Evolutionary conservation across 148 eudicot genomes (phyloP).

Genomic region (Fallopia convolvulus): DNA sequence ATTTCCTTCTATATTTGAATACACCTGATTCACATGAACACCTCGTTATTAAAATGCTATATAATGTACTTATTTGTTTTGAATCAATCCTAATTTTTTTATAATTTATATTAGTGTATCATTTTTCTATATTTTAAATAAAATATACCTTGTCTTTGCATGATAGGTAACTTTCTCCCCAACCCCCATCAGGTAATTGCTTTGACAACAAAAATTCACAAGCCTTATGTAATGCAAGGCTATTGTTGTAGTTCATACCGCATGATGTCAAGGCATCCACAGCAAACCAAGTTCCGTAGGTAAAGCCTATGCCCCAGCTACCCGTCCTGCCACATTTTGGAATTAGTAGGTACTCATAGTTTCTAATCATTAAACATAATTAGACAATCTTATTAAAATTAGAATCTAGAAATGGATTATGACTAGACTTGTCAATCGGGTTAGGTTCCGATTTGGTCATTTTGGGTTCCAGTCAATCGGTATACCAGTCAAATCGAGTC

Average conservation of each 20-base stretch:
- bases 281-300: slow-evolving; percentile 61
- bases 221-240: slow-evolving; percentile 34
- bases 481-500: too few relatives aligned
- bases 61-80: background rate
- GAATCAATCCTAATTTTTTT: background rate
- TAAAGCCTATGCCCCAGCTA: slow-evolving; percentile 53
- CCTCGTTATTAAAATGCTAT: too few relatives aligned
- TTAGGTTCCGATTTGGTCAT: too few relatives aligned
- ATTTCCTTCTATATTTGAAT: slow-evolving; percentile 44
- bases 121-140: too few relatives aligned
- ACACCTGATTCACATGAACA: slow-evolving; percentile 22
- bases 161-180: slow-evolving; percentile 66
- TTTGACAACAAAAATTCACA: slow-evolving; percentile 48
- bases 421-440: too few relatives aligned
- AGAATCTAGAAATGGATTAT: too few relatives aligned
- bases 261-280: slow-evolving; percentile 37
- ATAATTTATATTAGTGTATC: background rate
- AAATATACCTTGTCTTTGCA: slow-evolving; percentile 38
- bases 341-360: too few relatives aligned
- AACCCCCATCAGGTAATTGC: slow-evolving; percentile 52
- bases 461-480: too few relatives aligned
- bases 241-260: slow-evolving; percentile 27
- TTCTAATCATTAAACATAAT: background rate
- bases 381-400: too few relatives aligned
- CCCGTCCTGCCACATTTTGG: slow-evolving; percentile 31